A percentile compares a stretch with the other conserved stretches of the same genome.
These are phyloP conservation scores for Macrolepiota fuliginosa DNA, from an alignment of 768 basidiomycete species.

Conservation along the genomic window DNA sequence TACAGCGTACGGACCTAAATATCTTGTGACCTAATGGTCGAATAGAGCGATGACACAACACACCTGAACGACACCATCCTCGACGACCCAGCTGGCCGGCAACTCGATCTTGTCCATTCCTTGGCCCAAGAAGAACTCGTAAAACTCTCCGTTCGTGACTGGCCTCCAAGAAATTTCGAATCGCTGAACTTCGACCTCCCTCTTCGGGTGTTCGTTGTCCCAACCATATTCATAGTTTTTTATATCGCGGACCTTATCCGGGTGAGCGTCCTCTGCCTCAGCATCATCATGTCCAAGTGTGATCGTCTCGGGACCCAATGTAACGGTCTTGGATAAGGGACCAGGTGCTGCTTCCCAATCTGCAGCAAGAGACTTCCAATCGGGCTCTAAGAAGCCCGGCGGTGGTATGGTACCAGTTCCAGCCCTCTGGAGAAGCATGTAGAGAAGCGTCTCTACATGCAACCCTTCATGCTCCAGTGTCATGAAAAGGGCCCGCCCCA, in stretches of 20 bases:
- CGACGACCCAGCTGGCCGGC: constrained; percentile 75
- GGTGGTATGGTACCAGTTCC: constrained; percentile 81
- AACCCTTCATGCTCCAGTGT: constrained; percentile 88
- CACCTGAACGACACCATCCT: constrained; percentile 50
- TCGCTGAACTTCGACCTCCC: constrained; percentile 53
- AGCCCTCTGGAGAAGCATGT: constrained; percentile 88
- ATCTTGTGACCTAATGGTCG: neutral
- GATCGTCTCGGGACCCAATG: constrained; percentile 57
- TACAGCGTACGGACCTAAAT: constrained; percentile 79
- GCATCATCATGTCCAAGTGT: constrained; percentile 80
- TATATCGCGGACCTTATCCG: constrained; percentile 33
- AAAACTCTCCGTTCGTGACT: constrained; percentile 87
- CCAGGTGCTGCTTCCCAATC: constrained; percentile 48
- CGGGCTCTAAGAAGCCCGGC: constrained; percentile 66
- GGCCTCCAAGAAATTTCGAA: constrained; percentile 87
- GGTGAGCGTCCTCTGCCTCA: constrained; percentile 61
- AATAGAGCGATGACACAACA: constrained; percentile 13
- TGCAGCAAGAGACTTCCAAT: constrained; percentile 56
- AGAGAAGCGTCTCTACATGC: constrained; percentile 90
- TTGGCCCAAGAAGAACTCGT: constrained; percentile 51
- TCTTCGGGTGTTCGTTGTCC: constrained; percentile 88
- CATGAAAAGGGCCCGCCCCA: constrained; percentile 85
- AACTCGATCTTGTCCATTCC: constrained; percentile 45
- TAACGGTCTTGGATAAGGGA: constrained; percentile 43
- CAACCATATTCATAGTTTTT: constrained; percentile 78